Evolutionary conservation across 1,284 basidiomycete genomes (phyloP).

Genomic region (Violaceomyces palustris): DNA sequence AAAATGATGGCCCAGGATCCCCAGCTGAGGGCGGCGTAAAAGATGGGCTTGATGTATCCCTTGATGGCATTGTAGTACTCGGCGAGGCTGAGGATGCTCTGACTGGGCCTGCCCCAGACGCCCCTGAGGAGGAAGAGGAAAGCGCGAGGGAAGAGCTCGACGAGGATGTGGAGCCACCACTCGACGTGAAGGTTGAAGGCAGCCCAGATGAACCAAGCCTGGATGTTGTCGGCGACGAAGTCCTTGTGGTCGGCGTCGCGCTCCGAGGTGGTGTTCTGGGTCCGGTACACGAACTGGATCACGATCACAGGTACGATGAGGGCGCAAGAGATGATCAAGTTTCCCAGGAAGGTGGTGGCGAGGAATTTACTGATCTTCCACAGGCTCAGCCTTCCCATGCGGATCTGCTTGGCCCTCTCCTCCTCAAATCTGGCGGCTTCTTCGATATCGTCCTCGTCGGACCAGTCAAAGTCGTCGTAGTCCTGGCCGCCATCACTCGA

Average conservation of each 20-base stretch:
- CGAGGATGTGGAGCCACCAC: constrained; percentile 47
- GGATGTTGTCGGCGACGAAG: constrained; percentile 45
- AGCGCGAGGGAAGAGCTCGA: constrained; percentile 41
- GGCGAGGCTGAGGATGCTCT: constrained; percentile 27
- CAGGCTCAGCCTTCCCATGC: constrained; percentile 29
- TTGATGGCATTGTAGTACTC: constrained; percentile 47
- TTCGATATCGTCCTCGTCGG: constrained; percentile 43
- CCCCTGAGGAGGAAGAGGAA: constrained; percentile 30
- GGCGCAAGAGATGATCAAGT: constrained; percentile 35
- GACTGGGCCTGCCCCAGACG: constrained; percentile 41
- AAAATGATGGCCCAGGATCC: constrained; percentile 50
- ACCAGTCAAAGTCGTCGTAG: constrained; percentile 48
- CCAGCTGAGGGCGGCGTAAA: constrained; percentile 46
- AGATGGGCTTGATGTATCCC: constrained; percentile 41
- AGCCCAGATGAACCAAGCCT: constrained; percentile 51
- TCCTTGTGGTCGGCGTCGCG: constrained; percentile 21
- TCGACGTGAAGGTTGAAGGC: constrained; percentile 46
- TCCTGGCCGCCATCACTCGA: constrained; percentile 32
- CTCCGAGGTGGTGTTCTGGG: background rate
- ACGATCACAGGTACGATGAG: constrained; percentile 42
- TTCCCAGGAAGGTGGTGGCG: constrained; percentile 43
- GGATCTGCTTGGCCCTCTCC: constrained; percentile 30
- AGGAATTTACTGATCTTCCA: constrained; percentile 40
- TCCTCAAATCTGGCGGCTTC: constrained; percentile 30
- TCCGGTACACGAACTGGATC: constrained; percentile 41